Base-by-base conservation (phyloP, 129 eudicot species). In the Smallanthus sonchifolius region DNA sequence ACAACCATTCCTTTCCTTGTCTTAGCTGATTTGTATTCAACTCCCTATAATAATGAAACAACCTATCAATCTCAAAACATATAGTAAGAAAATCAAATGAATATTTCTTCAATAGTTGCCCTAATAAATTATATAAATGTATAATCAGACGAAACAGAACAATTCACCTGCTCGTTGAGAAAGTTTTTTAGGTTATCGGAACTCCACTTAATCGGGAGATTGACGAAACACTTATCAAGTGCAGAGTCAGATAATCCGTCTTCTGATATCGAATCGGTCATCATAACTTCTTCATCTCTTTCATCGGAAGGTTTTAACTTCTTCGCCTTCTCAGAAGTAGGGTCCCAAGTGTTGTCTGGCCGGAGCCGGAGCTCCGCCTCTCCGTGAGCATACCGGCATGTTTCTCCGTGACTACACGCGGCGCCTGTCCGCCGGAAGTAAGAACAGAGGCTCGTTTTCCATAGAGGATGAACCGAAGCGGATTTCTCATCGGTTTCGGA, bases 361-460 rank as follows among this genome's bases (percentile, higher is more conserved):
- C 95, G 76, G 39, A 78, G 71, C 19, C 89, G 78, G 81, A 93
- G 95, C 90, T 93, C 98, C 83, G 57, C 75, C 78, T 93, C 98
- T 1, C 87, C 83, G 67, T 93, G 98, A 48, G 98, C 98, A 70
- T 77, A 92, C 65, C 91, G 73, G 82, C 98, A 93, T 13, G 83
- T 64, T 0, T 84, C 92, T 0, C 98, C 98, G 66, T 93, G 96
- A 85, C 96, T 93, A 75, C 98, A 93, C 72, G 66, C 54, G 9
- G 82, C 92, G 16, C 79, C 78, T 1, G 89, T 75, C 17, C 95
- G 86, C 69, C 98, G 63, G 82, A 86, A 93, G 83, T 82, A 90
- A 7, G 98, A 89, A 76, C 96, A 93, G 51, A 90, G 86, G 67
- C 92, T 93, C 47, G 96, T 84, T 59, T 92, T 90, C 92, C 89